phyloP scores from a whole-genome alignment of 345 rosid genomes.

The Dovyalis caffra region DNA sequence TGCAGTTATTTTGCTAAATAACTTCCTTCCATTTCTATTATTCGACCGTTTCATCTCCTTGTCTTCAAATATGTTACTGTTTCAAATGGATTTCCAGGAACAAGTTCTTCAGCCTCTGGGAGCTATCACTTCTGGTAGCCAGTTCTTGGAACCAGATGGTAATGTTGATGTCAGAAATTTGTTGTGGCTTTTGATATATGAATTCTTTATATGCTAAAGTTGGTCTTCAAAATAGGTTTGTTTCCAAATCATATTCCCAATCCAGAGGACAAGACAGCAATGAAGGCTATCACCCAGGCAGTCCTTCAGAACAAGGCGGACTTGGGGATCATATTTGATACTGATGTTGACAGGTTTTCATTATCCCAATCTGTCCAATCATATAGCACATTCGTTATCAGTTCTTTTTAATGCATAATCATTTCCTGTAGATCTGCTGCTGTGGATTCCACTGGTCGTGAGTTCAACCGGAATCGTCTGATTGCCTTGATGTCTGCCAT shows the following conservation, averaged over 20 bases:
- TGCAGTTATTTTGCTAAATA: not conserved
- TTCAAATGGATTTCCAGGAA: slow-evolving; percentile 46
- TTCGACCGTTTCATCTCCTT: not conserved
- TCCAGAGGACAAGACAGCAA: slow-evolving; percentile 92
- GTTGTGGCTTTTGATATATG: slow-evolving; percentile 4
- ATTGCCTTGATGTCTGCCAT: slow-evolving; percentile 92
- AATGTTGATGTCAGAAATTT: slow-evolving; percentile 13
- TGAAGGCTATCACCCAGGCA: slow-evolving; percentile 84
- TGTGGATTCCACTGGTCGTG: slow-evolving; percentile 87
- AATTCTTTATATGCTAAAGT: slow-evolving; percentile 6
- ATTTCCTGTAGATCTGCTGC: slow-evolving; percentile 81
- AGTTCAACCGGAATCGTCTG: slow-evolving; percentile 86
- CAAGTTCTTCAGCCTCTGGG: slow-evolving; percentile 97
- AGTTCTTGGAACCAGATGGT: slow-evolving; percentile 99
- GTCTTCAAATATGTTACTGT: not conserved
- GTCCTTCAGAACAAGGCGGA: slow-evolving; percentile 92
- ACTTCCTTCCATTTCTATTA: not conserved
- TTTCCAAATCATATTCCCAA: slow-evolving; percentile 99
- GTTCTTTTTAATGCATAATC: not conserved
- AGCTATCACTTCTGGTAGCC: slow-evolving; percentile 87
- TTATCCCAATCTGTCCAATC: not conserved
- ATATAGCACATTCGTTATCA: not conserved
- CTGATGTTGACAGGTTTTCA: slow-evolving; percentile 89
- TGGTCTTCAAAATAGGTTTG: slow-evolving; percentile 50
- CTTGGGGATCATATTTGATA: slow-evolving; percentile 95